phyloP scores from a whole-genome alignment of 1,284 basidiomycete genomes.

The Volvariella surrecta region DNA sequence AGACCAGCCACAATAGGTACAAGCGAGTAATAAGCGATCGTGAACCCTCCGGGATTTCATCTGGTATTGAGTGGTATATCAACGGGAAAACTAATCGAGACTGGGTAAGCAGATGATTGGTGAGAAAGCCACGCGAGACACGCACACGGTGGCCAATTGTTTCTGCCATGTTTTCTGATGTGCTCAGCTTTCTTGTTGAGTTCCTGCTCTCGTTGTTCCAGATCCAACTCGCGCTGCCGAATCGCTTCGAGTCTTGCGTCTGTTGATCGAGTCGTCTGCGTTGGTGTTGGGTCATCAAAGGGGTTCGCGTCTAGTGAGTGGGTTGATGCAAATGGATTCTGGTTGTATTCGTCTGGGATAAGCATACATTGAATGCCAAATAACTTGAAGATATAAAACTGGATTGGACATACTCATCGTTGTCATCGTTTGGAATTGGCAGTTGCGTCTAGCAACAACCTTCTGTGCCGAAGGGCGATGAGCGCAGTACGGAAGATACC shows the following conservation, averaged over 20 bases:
- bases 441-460: background rate
- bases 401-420: slow-evolving; percentile 19
- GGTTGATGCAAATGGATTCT: slow-evolving; percentile 79
- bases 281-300: slow-evolving; percentile 62
- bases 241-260: slow-evolving; percentile 52
- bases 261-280: slow-evolving; percentile 20
- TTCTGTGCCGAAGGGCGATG: background rate
- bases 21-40: slow-evolving; percentile 77
- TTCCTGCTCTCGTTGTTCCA: slow-evolving; percentile 72
- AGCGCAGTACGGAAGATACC: slow-evolving; percentile 9
- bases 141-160: slow-evolving; percentile 86
- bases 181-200: slow-evolving; percentile 61
- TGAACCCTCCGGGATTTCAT: slow-evolving; percentile 82
- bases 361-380: slow-evolving; percentile 9
- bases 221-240: slow-evolving; percentile 66
- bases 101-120: slow-evolving; percentile 11
- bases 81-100: slow-evolving; percentile 74
- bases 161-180: slow-evolving; percentile 73
- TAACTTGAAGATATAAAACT: background rate
- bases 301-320: slow-evolving; percentile 78
- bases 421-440: background rate
- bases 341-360: slow-evolving; percentile 31
- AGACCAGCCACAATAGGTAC: slow-evolving; percentile 84
- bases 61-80: slow-evolving; percentile 86
- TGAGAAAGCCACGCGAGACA: slow-evolving; percentile 14